Percentiles rank a stretch among this genome's conserved stretches.
These are phyloP conservation scores for Neurospora discreta DNA, from an alignment of 495 filamentous ascomycete species.

Conservation along the genomic window DNA sequence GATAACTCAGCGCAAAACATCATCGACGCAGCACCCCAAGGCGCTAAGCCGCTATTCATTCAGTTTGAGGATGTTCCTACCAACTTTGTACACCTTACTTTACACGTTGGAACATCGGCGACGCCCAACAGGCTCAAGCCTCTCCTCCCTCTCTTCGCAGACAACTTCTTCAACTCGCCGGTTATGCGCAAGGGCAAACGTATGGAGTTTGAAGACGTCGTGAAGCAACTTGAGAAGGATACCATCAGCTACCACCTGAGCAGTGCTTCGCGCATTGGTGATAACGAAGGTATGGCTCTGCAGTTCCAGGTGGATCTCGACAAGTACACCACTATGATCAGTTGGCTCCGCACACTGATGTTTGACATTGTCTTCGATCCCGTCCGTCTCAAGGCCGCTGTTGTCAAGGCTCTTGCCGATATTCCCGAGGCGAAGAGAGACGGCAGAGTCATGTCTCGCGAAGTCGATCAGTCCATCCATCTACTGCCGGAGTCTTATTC, in stretches of 20 bases:
- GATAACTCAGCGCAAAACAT: conserved; percentile 63
- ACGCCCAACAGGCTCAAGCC: conserved; percentile 68
- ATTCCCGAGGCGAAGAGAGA: conserved; percentile 87
- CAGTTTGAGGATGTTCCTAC: conserved; percentile 90
- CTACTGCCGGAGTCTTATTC: conserved; percentile 59
- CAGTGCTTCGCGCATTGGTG: conserved; percentile 52
- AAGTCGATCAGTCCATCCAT: conserved; percentile 75
- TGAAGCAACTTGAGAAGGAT: conserved; percentile 79
- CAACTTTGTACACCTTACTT: conserved; percentile 73
- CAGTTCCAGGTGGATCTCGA: conserved; percentile 78
- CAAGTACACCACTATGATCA: conserved; percentile 72
- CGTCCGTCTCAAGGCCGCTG: conserved; percentile 64
- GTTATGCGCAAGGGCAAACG: conserved; percentile 65
- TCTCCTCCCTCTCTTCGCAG: conserved; percentile 69
- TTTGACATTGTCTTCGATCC: conserved; percentile 82
- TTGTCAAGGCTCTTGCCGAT: conserved; percentile 80
- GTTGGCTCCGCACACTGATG: conserved; percentile 77
- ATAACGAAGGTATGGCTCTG: conserved; percentile 69
- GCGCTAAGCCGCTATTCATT: conserved; percentile 63
- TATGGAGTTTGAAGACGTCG: conserved; percentile 83
- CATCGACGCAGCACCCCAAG: conserved; percentile 56
- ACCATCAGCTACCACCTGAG: conserved; percentile 74
- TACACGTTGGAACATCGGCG: conserved; percentile 65
- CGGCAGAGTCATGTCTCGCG: conserved; percentile 62
- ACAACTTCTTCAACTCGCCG: conserved; percentile 90